These are phyloP conservation scores for Tillandsia fasciculata DNA, from an alignment of 176 grass and related monocot species.

Conservation along the genomic window DNA sequence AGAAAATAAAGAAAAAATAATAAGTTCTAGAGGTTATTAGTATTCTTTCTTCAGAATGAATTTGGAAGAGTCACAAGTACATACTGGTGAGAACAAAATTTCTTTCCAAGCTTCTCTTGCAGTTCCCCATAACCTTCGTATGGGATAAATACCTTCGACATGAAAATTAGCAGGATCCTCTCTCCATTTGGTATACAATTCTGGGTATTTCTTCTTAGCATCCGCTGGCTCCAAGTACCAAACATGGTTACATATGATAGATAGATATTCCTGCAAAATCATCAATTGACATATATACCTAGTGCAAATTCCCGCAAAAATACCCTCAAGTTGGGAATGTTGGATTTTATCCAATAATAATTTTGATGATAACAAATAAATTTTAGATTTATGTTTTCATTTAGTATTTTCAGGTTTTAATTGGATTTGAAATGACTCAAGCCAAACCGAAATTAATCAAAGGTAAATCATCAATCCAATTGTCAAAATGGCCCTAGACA, in stretches of 20 bases:
- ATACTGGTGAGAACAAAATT: constrained; percentile 61
- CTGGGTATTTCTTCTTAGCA: constrained; percentile 70
- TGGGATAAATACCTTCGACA: constrained; percentile 66
- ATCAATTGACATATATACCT: too few species aligned
- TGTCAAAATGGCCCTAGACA: too few species aligned
- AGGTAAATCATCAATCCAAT: too few species aligned
- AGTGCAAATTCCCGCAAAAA: too few species aligned
- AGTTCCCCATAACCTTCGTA: constrained; percentile 45
- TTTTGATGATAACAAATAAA: too few species aligned
- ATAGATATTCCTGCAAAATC: not conserved
- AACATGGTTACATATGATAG: constrained; percentile 22
- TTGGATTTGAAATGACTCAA: too few species aligned
- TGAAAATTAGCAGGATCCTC: constrained; percentile 75
- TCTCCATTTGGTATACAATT: constrained; percentile 67
- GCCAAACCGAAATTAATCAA: too few species aligned
- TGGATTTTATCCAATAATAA: too few species aligned
- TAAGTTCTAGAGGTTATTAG: not conserved
- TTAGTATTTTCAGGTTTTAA: too few species aligned
- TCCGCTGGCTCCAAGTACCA: constrained; percentile 62
- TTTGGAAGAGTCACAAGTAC: not conserved
- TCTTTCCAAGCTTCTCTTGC: constrained; percentile 69
- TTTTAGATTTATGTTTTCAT: too few species aligned
- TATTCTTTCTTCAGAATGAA: constrained; percentile 4
- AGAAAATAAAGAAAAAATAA: not conserved
- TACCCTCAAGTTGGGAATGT: too few species aligned